phyloP scores from a whole-genome alignment of 2,329 filamentous ascomycete species.

The Reticulascus tulasneorum region DNA sequence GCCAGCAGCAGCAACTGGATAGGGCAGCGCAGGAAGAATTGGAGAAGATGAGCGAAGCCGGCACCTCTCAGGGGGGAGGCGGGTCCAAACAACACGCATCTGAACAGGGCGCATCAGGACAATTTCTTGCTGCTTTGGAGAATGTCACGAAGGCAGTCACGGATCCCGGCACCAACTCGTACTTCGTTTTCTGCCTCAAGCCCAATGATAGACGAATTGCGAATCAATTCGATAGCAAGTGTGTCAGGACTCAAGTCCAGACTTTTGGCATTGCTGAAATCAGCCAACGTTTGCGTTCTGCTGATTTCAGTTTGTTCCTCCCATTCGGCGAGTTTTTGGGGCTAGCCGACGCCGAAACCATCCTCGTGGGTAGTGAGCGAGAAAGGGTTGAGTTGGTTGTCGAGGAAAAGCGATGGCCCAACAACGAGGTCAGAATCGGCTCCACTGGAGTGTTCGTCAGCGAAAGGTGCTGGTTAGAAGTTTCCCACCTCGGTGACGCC shows the following conservation, averaged over 20 bases:
- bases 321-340: constrained; percentile 95
- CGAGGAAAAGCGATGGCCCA: constrained; percentile 87
- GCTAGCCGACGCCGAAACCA: constrained; percentile 75
- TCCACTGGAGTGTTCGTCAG: constrained; percentile 94
- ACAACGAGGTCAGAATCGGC: constrained; percentile 85
- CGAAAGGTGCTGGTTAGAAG: constrained; percentile 91
- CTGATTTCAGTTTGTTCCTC: constrained; percentile 92
- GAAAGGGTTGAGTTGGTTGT: constrained; percentile 91
- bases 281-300: constrained; percentile 84
- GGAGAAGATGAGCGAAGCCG: constrained; percentile 46
- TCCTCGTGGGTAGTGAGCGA: constrained; percentile 84
- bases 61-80: constrained; percentile 35
- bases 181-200: constrained; percentile 96
- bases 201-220: constrained; percentile 95
- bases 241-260: constrained; percentile 89
- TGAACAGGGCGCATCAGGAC: constrained; percentile 76
- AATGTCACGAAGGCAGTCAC: constrained; percentile 86
- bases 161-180: constrained; percentile 80
- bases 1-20: constrained; percentile 28
- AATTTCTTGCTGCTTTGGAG: constrained; percentile 85
- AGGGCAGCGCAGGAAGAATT: constrained; percentile 39
- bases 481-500: constrained; percentile 69
- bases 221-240: constrained; percentile 99
- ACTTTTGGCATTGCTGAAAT: constrained; percentile 97
- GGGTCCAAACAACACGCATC: constrained; percentile 36